Evolutionary conservation across 140 eudicot genomes (phyloP).

Genomic region (Anethum foeniculum): DNA sequence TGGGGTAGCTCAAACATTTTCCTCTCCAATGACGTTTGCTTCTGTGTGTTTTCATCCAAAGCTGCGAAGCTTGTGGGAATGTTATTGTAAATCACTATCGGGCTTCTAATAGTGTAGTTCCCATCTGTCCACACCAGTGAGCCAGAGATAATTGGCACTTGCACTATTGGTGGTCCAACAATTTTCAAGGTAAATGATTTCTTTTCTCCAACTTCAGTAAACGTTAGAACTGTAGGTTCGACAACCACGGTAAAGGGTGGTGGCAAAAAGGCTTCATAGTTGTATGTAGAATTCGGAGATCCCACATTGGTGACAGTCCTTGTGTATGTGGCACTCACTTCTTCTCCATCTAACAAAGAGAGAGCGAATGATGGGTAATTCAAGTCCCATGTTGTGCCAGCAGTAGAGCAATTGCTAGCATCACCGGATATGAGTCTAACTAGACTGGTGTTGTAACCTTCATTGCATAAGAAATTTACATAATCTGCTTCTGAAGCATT

Average conservation of each 20-base stretch:
- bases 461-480: constrained; percentile 1
- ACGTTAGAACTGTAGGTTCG: not conserved
- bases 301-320: constrained; percentile 9
- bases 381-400: constrained; percentile 15
- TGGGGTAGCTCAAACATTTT: not conserved
- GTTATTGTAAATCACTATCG: constrained; percentile 1
- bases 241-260: not conserved
- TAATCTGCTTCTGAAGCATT: constrained; percentile 13
- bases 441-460: constrained; percentile 9
- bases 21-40: not conserved
- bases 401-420: not conserved
- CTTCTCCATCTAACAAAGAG: constrained; percentile 5
- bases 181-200: constrained; percentile 7
- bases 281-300: constrained; percentile 4
- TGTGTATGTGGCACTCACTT: constrained; percentile 7
- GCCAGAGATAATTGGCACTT: constrained; percentile 10
- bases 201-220: constrained; percentile 7
- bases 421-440: constrained; percentile 10
- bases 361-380: constrained; percentile 10
- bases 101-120: constrained; percentile 3
- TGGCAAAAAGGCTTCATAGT: not conserved
- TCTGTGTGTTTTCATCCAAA: not conserved
- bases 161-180: constrained; percentile 7
- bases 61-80: constrained; percentile 2
- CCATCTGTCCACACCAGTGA: constrained; percentile 12